These are phyloP conservation scores for Yarrowia sp. DNA, from an alignment of 805 yeast species.

Conservation along the genomic window DNA sequence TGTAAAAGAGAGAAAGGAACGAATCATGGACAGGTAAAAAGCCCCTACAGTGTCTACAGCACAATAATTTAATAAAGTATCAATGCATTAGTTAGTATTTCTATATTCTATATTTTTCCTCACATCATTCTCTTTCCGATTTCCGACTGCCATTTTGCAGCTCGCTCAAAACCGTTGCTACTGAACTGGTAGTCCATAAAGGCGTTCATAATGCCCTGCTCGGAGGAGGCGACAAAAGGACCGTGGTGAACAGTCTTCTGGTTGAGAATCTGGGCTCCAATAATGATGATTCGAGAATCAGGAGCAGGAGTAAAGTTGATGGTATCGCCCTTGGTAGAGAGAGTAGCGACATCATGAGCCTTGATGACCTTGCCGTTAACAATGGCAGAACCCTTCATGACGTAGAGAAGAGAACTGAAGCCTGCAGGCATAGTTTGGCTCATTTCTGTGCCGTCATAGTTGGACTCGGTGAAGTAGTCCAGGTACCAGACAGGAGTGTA, in stretches of 20 bases:
- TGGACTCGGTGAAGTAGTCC: constrained; percentile 63
- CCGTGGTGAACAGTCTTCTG: constrained; percentile 68
- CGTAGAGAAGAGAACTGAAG: neutral
- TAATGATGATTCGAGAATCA: no score
- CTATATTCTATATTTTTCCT: constrained; percentile 11
- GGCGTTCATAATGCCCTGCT: constrained; percentile 63
- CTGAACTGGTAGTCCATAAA: no score
- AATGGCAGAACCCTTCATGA: neutral
- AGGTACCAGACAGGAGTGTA: no score
- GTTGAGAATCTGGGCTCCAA: neutral
- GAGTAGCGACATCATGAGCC: neutral
- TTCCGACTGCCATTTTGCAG: constrained; percentile 36
- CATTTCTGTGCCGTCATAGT: neutral
- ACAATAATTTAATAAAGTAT: no score
- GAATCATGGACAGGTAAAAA: no score
- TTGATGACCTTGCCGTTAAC: neutral
- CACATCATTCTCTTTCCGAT: constrained; percentile 30
- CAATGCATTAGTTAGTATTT: constrained; percentile 4
- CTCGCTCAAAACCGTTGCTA: constrained; percentile 38
- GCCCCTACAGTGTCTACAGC: no score
- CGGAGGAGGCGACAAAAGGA: constrained; percentile 78
- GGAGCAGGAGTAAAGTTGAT: constrained; percentile 1
- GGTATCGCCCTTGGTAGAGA: neutral
- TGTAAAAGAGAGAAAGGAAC: no score
- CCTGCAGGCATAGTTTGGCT: neutral